phyloP scores from a whole-genome alignment of 2,329 filamentous ascomycete species.

The Verticillium zaregamsianum region DNA sequence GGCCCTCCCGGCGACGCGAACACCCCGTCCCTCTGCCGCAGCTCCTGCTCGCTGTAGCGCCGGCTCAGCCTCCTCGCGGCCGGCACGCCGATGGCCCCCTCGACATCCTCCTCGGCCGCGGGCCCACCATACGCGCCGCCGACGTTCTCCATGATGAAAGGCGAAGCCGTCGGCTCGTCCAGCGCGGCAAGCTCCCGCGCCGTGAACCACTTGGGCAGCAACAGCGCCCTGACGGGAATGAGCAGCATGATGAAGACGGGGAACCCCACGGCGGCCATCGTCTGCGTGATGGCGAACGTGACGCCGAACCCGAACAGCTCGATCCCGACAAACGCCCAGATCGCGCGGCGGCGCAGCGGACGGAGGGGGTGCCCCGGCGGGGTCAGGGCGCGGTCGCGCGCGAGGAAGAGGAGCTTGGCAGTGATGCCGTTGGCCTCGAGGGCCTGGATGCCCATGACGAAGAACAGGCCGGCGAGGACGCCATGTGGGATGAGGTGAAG shows the following conservation, averaged over 20 bases:
- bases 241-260: slow-evolving; percentile 69
- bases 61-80: slow-evolving; percentile 7
- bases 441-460: slow-evolving; percentile 79
- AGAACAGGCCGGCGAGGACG: slow-evolving; percentile 77
- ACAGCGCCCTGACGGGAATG: slow-evolving; percentile 59
- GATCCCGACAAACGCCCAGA: slow-evolving; percentile 68
- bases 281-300: slow-evolving; percentile 80
- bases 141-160: slow-evolving; percentile 72
- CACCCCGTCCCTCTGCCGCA: slow-evolving; percentile 16
- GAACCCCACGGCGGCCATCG: slow-evolving; percentile 77
- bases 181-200: slow-evolving; percentile 56
- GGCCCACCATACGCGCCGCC: slow-evolving; percentile 55
- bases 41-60: slow-evolving; percentile 3
- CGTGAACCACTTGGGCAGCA: slow-evolving; percentile 60
- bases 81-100: slow-evolving; percentile 3
- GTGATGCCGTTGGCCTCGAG: slow-evolving; percentile 75
- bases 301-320: slow-evolving; percentile 69
- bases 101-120: slow-evolving; percentile 13
- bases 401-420: slow-evolving; percentile 66
- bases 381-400: slow-evolving; percentile 61
- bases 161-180: slow-evolving; percentile 71
- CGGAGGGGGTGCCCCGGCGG: slow-evolving; percentile 54
- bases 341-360: slow-evolving; percentile 55
- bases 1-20: slow-evolving; percentile 21
- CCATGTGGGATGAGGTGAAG: slow-evolving; percentile 75